Base-by-base conservation (phyloP, 1,284 basidiomycete species). In the Cutaneotrichosporon sp. region DNA sequence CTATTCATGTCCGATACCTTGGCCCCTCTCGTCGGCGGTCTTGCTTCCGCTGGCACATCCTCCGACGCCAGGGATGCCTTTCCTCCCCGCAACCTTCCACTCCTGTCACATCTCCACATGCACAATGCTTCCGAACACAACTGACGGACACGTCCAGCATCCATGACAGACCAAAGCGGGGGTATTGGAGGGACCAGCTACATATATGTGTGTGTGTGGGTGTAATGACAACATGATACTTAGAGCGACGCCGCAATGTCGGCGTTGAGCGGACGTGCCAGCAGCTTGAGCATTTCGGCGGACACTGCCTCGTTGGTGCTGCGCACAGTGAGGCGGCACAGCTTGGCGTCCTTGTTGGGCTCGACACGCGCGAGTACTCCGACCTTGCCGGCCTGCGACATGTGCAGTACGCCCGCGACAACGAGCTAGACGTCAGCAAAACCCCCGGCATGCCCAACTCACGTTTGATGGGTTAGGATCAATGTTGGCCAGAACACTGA, bases 241-340 rank as follows among this genome's bases (percentile, higher is more conserved):
- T 49, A 54, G 12, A 54, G 43, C 30, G 47, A 49, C 12, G 52
- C 42, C 10, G 72, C 69, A 8, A 58, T 55, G 49, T 74, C 72
- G 20, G 58, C 60, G 48, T 75, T 72, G 30, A 76, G 56, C 14
- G 73, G 72, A 49, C 68, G 69, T 26, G 62, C 60, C 17, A 69
- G 56, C 20, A 76, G 58, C 65, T 80, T 81, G 68, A 90, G 81
- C 43, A 93, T 81, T 74, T 92, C 88, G 2, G 78, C 73, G 36
- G 92, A 91, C 9, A 96, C 91, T 34, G 86, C 81, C 71, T 94
- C 93, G 52, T 94, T 97, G 2, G 96, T 97, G 66, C 92, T 94
- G 65, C 96, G 83, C 41, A 97, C 81, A 8, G 96, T 99, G 56
- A 98, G 72, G 49, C 96, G 87, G 72, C 91, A 96, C 44, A 97